Evolutionary conservation across 23 red algal species (phyloP).

Genomic region (Pyropia haitanensis): DNA sequence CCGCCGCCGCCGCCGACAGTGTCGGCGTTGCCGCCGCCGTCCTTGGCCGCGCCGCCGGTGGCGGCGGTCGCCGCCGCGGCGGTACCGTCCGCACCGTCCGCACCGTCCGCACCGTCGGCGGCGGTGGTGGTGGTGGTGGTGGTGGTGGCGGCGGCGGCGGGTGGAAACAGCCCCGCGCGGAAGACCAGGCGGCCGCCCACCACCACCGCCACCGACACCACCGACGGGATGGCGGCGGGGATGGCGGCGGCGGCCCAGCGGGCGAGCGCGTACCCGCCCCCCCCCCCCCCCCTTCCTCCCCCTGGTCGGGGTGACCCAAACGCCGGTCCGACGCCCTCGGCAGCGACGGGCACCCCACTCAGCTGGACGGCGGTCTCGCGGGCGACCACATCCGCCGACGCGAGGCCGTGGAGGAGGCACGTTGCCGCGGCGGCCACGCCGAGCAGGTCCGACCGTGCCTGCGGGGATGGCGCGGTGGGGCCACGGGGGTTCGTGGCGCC

Average conservation of each 20-base stretch:
- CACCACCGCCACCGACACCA: conserved; percentile 19
- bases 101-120: too few species aligned
- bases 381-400: conserved; percentile 22
- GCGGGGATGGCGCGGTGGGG: conserved; percentile 6
- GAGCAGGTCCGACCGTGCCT: conserved; percentile 48
- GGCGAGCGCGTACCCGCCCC: neutral
- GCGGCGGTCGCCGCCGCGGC: too few species aligned
- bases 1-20: conserved; percentile 14
- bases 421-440: conserved; percentile 31
- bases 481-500: too few species aligned
- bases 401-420: conserved; percentile 35
- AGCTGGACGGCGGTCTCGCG: neutral
- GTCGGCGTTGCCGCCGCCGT: neutral
- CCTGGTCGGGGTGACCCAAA: neutral
- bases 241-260: conserved; percentile 1
- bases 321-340: conserved; percentile 9
- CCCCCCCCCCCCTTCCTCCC: neutral
- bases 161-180: too few species aligned
- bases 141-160: too few species aligned
- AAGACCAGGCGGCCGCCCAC: conserved; percentile 1
- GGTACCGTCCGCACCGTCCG: too few species aligned
- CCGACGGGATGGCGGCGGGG: conserved; percentile 10
- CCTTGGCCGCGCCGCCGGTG: too few species aligned
- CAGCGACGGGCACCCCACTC: conserved; percentile 8
- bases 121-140: too few species aligned